These are phyloP conservation scores for Curvularia sp. DNA, from an alignment of 2,329 filamentous ascomycete genomes.

Conservation along the genomic window DNA sequence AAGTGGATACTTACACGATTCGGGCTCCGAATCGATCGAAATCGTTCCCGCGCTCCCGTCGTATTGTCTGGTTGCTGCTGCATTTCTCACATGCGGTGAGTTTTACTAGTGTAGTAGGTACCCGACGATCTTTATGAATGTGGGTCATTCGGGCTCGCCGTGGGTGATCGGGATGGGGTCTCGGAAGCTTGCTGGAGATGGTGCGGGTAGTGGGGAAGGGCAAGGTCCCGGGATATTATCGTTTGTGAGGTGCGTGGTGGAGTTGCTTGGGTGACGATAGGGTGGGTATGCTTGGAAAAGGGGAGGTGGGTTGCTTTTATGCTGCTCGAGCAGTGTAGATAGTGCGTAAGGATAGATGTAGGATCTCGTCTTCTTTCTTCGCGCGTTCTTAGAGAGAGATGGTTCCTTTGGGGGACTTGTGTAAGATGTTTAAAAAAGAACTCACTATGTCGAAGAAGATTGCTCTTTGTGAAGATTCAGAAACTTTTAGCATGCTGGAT, in stretches of 20 bases:
- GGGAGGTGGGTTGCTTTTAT: not conserved
- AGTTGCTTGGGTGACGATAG: not conserved
- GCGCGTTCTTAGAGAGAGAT: not conserved
- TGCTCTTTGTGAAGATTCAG: not conserved
- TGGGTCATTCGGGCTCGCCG: not conserved
- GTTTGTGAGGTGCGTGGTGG: not conserved
- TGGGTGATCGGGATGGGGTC: not conserved
- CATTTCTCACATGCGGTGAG: too few species aligned
- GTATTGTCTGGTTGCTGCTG: too few species aligned
- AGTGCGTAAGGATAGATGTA: not conserved
- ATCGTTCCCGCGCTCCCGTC: not conserved
- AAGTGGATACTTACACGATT: not conserved
- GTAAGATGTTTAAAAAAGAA: not conserved
- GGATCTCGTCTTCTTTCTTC: not conserved
- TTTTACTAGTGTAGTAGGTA: too few species aligned
- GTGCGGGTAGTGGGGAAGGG: not conserved
- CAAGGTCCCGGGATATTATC: not conserved
- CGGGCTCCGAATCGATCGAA: not conserved
- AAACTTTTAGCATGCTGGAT: not conserved
- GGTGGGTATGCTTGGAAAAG: not conserved
- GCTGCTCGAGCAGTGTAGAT: not conserved
- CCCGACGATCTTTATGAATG: not conserved
- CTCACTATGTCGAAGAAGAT: not conserved
- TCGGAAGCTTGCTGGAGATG: not conserved
- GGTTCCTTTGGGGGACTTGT: not conserved